Conservation (phyloP, 208 protist species). For the Tetramitus jugosus region DNA sequence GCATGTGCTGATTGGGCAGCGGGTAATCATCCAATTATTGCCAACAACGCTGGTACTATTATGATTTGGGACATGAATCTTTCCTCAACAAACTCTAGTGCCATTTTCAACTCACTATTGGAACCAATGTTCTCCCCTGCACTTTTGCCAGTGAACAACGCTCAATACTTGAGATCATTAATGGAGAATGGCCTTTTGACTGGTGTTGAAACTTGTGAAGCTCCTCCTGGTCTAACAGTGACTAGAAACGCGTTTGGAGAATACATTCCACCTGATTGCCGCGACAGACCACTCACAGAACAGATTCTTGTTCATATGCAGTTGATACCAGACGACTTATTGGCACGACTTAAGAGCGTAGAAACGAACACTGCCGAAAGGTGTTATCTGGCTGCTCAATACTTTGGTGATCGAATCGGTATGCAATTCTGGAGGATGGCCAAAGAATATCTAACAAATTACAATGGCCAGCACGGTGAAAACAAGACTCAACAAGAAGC, state of each 20-base stretch:
- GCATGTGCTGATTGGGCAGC: not conserved
- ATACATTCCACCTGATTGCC: not conserved
- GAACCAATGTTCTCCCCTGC: not conserved
- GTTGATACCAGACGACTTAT: not conserved
- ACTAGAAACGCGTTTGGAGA: not conserved
- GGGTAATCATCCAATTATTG: slow-evolving; percentile 2
- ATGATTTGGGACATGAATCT: not conserved
- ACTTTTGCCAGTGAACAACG: not conserved
- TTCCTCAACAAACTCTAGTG: not conserved
- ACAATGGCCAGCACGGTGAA: not conserved
- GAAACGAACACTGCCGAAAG: not conserved
- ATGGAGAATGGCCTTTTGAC: not conserved
- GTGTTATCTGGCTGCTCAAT: not conserved
- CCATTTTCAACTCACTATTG: not conserved
- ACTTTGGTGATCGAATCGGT: slow-evolving; percentile 3
- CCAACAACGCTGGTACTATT: not conserved
- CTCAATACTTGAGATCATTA: not conserved
- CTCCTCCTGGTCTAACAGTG: not conserved
- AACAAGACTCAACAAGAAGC: too few species aligned
- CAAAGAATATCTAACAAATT: not conserved
- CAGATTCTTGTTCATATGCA: not conserved
- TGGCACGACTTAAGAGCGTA: not conserved
- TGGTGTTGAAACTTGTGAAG: not conserved
- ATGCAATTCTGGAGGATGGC: slow-evolving; percentile 8
- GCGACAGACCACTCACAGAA: not conserved